Conservation (phyloP, 371 early-diverging fungal species). For the Entomophthora muscae region DNA sequence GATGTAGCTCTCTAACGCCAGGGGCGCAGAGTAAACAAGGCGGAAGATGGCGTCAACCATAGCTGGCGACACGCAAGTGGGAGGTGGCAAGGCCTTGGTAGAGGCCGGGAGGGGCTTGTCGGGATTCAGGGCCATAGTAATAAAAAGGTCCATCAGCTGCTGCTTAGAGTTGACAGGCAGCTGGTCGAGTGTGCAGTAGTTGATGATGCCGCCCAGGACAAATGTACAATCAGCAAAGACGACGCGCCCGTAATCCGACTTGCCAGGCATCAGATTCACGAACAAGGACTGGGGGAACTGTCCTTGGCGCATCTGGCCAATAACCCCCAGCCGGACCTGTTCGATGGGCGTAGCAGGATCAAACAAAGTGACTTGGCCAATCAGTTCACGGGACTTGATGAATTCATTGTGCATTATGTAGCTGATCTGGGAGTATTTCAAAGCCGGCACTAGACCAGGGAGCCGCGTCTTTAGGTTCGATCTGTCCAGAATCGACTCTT, state of each 20-base stretch:
- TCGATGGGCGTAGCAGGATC: slow-evolving; percentile 13
- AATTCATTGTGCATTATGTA: neutral
- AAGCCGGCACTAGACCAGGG: slow-evolving; percentile 39
- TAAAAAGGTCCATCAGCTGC: slow-evolving; percentile 47
- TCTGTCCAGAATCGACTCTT: slow-evolving; percentile 37
- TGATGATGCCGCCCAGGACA: slow-evolving; percentile 46
- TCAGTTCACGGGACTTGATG: slow-evolving; percentile 27
- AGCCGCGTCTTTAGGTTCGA: slow-evolving; percentile 53
- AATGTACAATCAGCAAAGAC: slow-evolving; percentile 33
- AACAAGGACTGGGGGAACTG: slow-evolving; percentile 58
- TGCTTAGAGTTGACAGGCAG: slow-evolving; percentile 53
- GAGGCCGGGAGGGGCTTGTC: slow-evolving; percentile 15
- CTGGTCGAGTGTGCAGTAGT: slow-evolving; percentile 41
- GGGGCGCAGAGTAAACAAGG: slow-evolving; percentile 55
- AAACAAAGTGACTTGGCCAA: slow-evolving; percentile 17
- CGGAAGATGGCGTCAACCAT: slow-evolving; percentile 60
- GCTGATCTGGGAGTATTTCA: slow-evolving; percentile 27
- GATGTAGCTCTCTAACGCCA: slow-evolving; percentile 28
- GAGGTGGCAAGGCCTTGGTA: slow-evolving; percentile 19
- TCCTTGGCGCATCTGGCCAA: slow-evolving; percentile 46
- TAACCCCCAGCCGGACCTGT: slow-evolving; percentile 46
- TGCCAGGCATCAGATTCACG: slow-evolving; percentile 47
- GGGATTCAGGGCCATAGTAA: slow-evolving; percentile 64
- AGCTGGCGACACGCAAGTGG: slow-evolving; percentile 52
- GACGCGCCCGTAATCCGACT: neutral